phyloP scores from a whole-genome alignment of 148 eudicot genomes.

The Chenopodium berlandieri region DNA sequence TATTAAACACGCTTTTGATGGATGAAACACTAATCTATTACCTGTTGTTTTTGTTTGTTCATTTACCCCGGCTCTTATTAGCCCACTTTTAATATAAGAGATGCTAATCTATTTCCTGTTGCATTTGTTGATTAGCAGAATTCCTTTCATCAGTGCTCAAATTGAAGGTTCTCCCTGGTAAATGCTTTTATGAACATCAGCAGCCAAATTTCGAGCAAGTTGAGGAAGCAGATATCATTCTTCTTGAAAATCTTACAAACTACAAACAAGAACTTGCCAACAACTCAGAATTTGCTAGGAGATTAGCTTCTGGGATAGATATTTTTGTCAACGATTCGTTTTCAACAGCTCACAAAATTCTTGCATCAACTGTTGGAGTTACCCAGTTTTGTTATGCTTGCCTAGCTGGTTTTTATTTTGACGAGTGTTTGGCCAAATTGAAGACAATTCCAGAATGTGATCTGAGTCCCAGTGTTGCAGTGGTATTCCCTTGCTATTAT shows the following conservation, averaged over 20 bases:
- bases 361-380: conserved; percentile 86
- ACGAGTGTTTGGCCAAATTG: conserved; percentile 50
- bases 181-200: conserved; percentile 24
- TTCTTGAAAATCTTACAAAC: conserved; percentile 56
- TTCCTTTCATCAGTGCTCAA: conserved; percentile 56
- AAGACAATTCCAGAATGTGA: conserved; percentile 37
- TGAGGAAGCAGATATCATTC: conserved; percentile 39
- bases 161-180: conserved; percentile 50
- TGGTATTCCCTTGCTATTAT: conserved; percentile 41
- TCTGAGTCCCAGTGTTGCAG: conserved; percentile 52
- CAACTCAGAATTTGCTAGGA: conserved; percentile 55
- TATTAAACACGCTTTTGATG: too few species aligned
- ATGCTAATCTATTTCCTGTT: conserved; percentile 3
- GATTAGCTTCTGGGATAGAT: conserved; percentile 58
- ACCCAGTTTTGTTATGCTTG: conserved; percentile 66
- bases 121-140: conserved; percentile 41
- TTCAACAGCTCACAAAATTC: conserved; percentile 70
- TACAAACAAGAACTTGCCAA: conserved; percentile 64
- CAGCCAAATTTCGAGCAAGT: conserved; percentile 26
- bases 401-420: conserved; percentile 80
- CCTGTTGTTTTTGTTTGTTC: conserved; percentile 15
- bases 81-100: not conserved
- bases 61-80: not conserved
- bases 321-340: conserved; percentile 82
- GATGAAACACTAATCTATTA: not conserved